Percentiles rank a stretch among this genome's conserved stretches.
Evolutionary conservation across 192 early-diverging fungal genomes (phyloP).

Genomic region (Paraglomus brasilianum): DNA sequence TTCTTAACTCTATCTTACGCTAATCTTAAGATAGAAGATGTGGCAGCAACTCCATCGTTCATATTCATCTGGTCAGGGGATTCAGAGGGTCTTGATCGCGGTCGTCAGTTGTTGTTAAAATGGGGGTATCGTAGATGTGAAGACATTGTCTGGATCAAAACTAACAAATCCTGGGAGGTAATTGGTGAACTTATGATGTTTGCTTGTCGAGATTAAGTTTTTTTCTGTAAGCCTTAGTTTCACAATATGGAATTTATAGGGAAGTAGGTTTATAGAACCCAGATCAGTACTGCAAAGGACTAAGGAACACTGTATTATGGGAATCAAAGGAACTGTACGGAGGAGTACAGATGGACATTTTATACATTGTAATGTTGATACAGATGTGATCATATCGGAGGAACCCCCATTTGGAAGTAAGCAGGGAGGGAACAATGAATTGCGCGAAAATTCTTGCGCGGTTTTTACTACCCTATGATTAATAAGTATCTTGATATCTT

Average conservation of each 20-base stretch:
- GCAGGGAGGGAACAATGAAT: not conserved
- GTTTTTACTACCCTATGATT: no score
- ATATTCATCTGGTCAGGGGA: conserved; percentile 64
- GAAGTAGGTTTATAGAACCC: conserved; percentile 38
- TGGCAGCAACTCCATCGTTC: conserved; percentile 60
- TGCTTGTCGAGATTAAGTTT: not conserved
- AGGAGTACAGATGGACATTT: conserved; percentile 64
- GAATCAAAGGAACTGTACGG: conserved; percentile 64
- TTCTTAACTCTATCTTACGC: conserved; percentile 33
- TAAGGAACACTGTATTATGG: conserved; percentile 70
- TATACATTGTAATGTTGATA: conserved; percentile 72
- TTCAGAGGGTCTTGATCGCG: conserved; percentile 53
- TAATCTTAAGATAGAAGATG: conserved; percentile 50
- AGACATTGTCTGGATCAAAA: conserved; percentile 68
- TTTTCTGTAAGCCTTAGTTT: not conserved
- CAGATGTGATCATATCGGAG: conserved; percentile 65
- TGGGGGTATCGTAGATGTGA: conserved; percentile 70
- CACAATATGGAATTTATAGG: conserved; percentile 29
- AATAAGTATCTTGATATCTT: no score
- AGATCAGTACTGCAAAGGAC: conserved; percentile 53
- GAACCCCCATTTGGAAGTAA: conserved; percentile 42
- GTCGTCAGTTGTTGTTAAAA: conserved; percentile 54
- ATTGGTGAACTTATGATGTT: not conserved
- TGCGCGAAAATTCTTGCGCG: not conserved
- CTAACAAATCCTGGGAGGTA: conserved; percentile 51